phyloP scores from a whole-genome alignment of 1,284 basidiomycete species.

The Moesziomyces globuligerus region DNA sequence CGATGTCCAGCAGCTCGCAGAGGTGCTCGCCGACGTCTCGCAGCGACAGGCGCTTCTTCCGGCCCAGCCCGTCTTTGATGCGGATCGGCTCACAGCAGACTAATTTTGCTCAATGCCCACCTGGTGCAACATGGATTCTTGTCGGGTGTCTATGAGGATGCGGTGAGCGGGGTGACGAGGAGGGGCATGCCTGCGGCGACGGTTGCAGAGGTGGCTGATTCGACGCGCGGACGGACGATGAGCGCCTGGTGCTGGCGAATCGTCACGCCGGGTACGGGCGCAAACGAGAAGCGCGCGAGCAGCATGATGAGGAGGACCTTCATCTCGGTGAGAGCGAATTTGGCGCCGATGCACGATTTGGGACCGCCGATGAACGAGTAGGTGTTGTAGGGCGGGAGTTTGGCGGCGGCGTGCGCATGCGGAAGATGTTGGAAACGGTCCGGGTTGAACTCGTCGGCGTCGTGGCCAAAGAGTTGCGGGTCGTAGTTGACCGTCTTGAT shows the following conservation, averaged over 20 bases:
- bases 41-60: slow-evolving; percentile 20
- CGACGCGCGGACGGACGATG: slow-evolving; percentile 42
- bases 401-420: slow-evolving; percentile 17
- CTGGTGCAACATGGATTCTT: not conserved
- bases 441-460: slow-evolving; percentile 57
- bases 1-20: slow-evolving; percentile 53
- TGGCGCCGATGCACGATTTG: slow-evolving; percentile 50
- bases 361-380: slow-evolving; percentile 52
- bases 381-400: slow-evolving; percentile 42
- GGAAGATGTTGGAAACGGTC: slow-evolving; percentile 59
- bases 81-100: slow-evolving; percentile 29
- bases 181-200: slow-evolving; percentile 38
- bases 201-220: slow-evolving; percentile 7
- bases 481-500: slow-evolving; percentile 56
- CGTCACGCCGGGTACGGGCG: slow-evolving; percentile 22
- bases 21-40: slow-evolving; percentile 24
- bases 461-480: slow-evolving; percentile 52
- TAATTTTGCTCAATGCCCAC: slow-evolving; percentile 1
- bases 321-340: slow-evolving; percentile 53
- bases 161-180: slow-evolving; percentile 19
- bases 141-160: not conserved
- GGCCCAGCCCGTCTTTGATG: slow-evolving; percentile 12
- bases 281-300: slow-evolving; percentile 29
- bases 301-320: slow-evolving; percentile 41
- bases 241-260: slow-evolving; percentile 43